Evolutionary conservation across 164 flowering plant species (phyloP), one percentile per base, ranked within the genome.

Genomic region (Euptelea pleiosperma): DNA sequence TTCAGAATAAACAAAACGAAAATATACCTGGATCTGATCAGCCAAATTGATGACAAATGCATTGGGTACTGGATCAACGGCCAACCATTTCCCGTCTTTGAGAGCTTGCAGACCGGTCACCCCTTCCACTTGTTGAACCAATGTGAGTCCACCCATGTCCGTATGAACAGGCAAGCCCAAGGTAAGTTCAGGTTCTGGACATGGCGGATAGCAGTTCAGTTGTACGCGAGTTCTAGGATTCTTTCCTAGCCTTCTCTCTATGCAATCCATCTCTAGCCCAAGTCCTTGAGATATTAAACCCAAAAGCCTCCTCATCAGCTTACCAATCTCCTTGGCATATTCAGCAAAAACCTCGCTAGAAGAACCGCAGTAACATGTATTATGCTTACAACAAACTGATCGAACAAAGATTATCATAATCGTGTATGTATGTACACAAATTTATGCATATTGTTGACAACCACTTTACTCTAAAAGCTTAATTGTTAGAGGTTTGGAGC

Each of bases 121-220:
- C n/a, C n/a, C n/a, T n/a, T 54, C 64, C 1, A 48, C 28, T 18
- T 67, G 64, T 8, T 21, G 22, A 4, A 71, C 48, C 5, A 62
- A 9, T 0, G 69, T 66, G 40, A 65, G 45, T 6, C 60, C 64
- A 36, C 3, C 7, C 3, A 48, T 8, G 41, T 57, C 69, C 6
- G 74, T 66, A 24, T 71, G 75, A 26, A 41, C 64, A 34, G 48
- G 16, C 22, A 71, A 60, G 1, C 75, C 75, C 39, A 61, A 19
- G 28, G 66, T 71, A 7, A 58, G 61, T 41, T 71, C 71, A 31
- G 75, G 75, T 7, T 66, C 28, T 2, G 70, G 70, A 40, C 75
- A 71, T 46, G 68, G 71, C 1, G 75, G 75, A 41, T 66, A 66
- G 31, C 31, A 61, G 35, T 61, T 71, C 7, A 52, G 52, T 16